These are phyloP conservation scores for Candida quercuum DNA, from an alignment of 805 yeast genomes.

Conservation along the genomic window DNA sequence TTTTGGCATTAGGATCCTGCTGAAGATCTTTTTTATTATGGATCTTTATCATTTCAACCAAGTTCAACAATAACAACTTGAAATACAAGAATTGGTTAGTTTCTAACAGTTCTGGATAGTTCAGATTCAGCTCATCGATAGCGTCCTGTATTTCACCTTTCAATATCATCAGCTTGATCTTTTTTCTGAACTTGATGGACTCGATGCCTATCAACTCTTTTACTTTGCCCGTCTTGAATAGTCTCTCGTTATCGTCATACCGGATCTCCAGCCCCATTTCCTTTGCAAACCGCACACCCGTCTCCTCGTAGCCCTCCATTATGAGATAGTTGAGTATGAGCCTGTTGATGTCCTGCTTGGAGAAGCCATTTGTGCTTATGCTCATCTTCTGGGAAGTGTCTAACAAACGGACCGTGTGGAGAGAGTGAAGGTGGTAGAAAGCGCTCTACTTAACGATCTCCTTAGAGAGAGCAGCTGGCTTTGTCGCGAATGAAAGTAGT, in stretches of 20 bases:
- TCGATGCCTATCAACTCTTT: slow-evolving; percentile 34
- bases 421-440: too few relatives aligned
- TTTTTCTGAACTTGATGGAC: slow-evolving; percentile 46
- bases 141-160: slow-evolving; percentile 59
- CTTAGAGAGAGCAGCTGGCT: too few relatives aligned
- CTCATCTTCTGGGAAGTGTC: too few relatives aligned
- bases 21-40: slow-evolving; percentile 26
- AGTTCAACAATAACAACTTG: slow-evolving; percentile 61
- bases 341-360: slow-evolving; percentile 13
- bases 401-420: too few relatives aligned
- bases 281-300: slow-evolving; percentile 41
- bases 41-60: slow-evolving; percentile 73
- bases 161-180: slow-evolving; percentile 47
- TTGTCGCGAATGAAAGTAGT: too few relatives aligned
- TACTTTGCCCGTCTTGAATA: slow-evolving; percentile 7
- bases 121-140: slow-evolving; percentile 48
- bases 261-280: slow-evolving; percentile 26
- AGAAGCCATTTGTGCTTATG: background rate
- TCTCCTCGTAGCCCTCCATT: slow-evolving; percentile 69
- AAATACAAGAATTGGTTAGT: slow-evolving; percentile 62
- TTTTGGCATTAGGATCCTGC: too few relatives aligned
- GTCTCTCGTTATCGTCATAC: slow-evolving; percentile 3
- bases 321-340: slow-evolving; percentile 70
- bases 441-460: too few relatives aligned
- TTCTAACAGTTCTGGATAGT: slow-evolving; percentile 63